Evolutionary conservation across 1,139 yeast genomes (phyloP).

Genomic region (Yamadazyma sp.): DNA sequence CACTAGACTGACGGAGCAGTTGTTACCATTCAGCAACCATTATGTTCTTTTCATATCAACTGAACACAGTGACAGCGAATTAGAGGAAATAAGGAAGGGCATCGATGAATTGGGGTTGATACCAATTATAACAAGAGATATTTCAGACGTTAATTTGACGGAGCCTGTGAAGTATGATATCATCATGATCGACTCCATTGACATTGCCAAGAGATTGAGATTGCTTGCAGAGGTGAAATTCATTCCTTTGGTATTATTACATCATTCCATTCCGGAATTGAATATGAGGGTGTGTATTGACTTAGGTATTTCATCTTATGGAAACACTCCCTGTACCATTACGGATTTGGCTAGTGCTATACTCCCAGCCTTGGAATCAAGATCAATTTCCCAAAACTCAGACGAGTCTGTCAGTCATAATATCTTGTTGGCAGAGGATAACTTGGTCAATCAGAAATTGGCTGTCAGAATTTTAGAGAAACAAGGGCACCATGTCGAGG

Average conservation of each 20-base stretch:
- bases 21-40: constrained; percentile 73
- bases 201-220: constrained; percentile 69
- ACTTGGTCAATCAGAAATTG: constrained; percentile 79
- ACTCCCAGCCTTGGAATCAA: constrained; percentile 79
- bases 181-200: constrained; percentile 77
- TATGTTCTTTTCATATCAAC: constrained; percentile 69
- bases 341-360: constrained; percentile 80
- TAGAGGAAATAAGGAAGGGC: constrained; percentile 43
- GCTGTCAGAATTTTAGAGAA: constrained; percentile 82
- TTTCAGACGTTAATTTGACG: constrained; percentile 48
- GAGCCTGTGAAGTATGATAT: constrained; percentile 72
- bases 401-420: constrained; percentile 77
- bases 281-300: constrained; percentile 82
- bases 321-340: constrained; percentile 82
- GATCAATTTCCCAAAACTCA: constrained; percentile 76
- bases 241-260: constrained; percentile 75
- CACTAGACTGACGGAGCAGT: constrained; percentile 63
- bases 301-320: constrained; percentile 83
- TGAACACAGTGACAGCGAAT: constrained; percentile 54
- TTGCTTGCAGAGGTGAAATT: constrained; percentile 73
- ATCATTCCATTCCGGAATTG: constrained; percentile 75
- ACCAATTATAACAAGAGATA: constrained; percentile 51
- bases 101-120: constrained; percentile 45
- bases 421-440: constrained; percentile 82
- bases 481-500: constrained; percentile 79